Evolutionary conservation across 257 asterid genomes (phyloP).

Genomic region (Forsythia suspensa): DNA sequence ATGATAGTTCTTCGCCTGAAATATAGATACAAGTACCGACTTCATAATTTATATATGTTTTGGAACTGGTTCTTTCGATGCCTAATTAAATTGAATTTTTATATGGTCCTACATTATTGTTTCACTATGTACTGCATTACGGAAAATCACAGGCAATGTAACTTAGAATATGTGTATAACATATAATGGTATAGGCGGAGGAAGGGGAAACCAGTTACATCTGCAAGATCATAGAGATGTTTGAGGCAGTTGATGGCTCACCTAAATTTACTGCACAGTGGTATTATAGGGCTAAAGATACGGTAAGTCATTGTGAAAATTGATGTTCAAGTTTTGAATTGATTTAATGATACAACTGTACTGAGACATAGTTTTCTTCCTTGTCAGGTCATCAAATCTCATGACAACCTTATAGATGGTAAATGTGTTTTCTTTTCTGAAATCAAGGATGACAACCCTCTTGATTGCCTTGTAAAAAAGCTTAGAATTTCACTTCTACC

Average conservation of each 20-base stretch:
- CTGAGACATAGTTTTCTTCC: conserved; percentile 9
- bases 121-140: neutral
- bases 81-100: neutral
- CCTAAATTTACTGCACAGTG: conserved; percentile 60
- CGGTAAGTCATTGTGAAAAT: conserved; percentile 43
- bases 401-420: conserved; percentile 37
- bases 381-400: conserved; percentile 48
- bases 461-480: conserved; percentile 55
- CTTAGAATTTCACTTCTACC: conserved; percentile 39
- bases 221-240: conserved; percentile 68
- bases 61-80: neutral
- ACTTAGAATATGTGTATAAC: neutral
- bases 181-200: conserved; percentile 41
- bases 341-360: neutral
- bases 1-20: neutral
- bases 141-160: too few relatives aligned
- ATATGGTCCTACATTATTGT: neutral
- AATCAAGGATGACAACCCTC: conserved; percentile 63
- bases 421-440: conserved; percentile 72
- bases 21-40: neutral
- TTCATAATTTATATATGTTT: neutral
- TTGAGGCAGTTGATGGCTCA: conserved; percentile 52
- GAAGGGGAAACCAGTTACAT: conserved; percentile 43
- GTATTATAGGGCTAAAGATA: conserved; percentile 73
- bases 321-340: neutral